These are phyloP conservation scores for Xerocomellus chrysenteron DNA, from an alignment of 768 basidiomycete genomes.

Conservation along the genomic window DNA sequence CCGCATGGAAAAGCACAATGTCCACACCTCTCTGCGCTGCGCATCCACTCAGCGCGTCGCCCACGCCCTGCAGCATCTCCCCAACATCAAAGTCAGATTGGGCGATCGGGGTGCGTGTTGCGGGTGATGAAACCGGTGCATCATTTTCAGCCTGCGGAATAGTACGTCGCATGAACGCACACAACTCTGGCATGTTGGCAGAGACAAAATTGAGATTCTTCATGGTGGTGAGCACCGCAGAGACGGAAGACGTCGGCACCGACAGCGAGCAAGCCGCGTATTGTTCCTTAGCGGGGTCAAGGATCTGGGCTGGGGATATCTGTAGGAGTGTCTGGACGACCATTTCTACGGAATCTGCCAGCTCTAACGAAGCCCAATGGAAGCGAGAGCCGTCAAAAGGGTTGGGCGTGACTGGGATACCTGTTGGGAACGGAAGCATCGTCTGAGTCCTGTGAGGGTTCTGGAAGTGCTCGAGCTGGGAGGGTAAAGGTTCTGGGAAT, in stretches of 20 bases:
- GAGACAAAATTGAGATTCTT: slow-evolving; percentile 92
- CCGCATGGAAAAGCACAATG: slow-evolving; percentile 86
- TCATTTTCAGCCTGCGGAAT: slow-evolving; percentile 17
- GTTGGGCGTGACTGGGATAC: slow-evolving; percentile 18
- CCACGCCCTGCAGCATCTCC: slow-evolving; percentile 85
- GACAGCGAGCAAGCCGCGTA: slow-evolving; percentile 86
- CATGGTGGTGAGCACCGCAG: slow-evolving; percentile 88
- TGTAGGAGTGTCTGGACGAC: slow-evolving; percentile 90
- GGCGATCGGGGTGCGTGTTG: slow-evolving; percentile 15
- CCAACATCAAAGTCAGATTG: slow-evolving; percentile 85
- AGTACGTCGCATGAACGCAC: slow-evolving; percentile 15
- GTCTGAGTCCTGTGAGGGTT: slow-evolving; percentile 54
- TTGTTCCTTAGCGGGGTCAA: slow-evolving; percentile 93
- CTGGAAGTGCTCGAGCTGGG: slow-evolving; percentile 71
- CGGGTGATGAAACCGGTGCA: slow-evolving; percentile 19
- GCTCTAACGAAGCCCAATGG: slow-evolving; percentile 76
- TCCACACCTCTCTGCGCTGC: slow-evolving; percentile 86
- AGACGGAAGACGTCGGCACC: slow-evolving; percentile 84
- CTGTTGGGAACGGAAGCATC: slow-evolving; percentile 10
- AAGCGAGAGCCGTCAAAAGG: slow-evolving; percentile 37
- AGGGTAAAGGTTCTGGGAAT: slow-evolving; percentile 77
- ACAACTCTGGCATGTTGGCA: slow-evolving; percentile 64
- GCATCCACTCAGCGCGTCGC: slow-evolving; percentile 81
- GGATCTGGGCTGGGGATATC: slow-evolving; percentile 83
- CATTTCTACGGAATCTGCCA: slow-evolving; percentile 89